Conservation (phyloP, 192 early-diverging fungal species). For the Mortierella antarctica region DNA sequence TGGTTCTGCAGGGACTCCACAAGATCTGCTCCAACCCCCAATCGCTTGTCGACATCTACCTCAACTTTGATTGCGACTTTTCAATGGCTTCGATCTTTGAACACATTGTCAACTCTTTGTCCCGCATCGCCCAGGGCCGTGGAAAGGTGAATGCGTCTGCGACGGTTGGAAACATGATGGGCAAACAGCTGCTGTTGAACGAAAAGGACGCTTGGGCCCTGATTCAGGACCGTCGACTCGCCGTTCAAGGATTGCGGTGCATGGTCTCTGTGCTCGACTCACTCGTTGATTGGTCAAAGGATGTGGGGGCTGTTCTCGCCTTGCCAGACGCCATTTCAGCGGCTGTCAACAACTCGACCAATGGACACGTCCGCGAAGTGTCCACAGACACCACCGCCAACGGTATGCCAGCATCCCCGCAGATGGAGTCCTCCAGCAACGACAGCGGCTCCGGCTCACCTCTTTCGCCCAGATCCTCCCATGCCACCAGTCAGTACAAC, state of each 20-base stretch:
- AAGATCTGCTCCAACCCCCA: conserved; percentile 79
- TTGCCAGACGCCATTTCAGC: conserved; percentile 34
- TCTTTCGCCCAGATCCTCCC: conserved; percentile 22
- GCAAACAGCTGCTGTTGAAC: conserved; percentile 49
- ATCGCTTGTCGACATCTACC: conserved; percentile 88
- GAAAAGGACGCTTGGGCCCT: conserved; percentile 52
- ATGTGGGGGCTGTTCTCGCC: conserved; percentile 35
- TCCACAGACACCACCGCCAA: conserved; percentile 13
- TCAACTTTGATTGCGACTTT: conserved; percentile 94
- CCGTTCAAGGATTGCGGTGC: conserved; percentile 63
- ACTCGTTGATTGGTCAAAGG: conserved; percentile 75
- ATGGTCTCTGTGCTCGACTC: conserved; percentile 71
- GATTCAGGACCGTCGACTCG: conserved; percentile 56
- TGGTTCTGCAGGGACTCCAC: conserved; percentile 77
- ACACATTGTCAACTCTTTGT: conserved; percentile 77
- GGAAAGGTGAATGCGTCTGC: conserved; percentile 49
- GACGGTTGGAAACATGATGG: conserved; percentile 55
- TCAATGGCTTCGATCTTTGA: conserved; percentile 90
- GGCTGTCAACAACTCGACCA: conserved; percentile 8
- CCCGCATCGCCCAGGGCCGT: conserved; percentile 57
- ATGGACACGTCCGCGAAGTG: conserved; percentile 30
- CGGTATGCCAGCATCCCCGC: conserved; percentile 25
- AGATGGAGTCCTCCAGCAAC: conserved; percentile 3
- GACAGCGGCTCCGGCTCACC: conserved; percentile 27
- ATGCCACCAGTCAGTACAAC: conserved; percentile 29